Evolutionary conservation across 441 rosid species (phyloP).

Genomic region (Pelargonium australe): DNA sequence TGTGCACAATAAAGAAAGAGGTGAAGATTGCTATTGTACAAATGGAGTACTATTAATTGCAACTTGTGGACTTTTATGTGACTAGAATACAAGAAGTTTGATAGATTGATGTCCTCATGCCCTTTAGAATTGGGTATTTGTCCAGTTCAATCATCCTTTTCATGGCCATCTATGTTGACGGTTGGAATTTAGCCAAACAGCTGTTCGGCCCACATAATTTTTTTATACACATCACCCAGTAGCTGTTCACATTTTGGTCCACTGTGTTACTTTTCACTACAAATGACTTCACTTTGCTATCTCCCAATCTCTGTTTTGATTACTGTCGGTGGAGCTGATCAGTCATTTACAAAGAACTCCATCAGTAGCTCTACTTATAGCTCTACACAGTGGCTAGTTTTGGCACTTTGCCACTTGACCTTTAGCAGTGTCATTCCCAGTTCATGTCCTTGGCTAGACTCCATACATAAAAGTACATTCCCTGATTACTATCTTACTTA

Average conservation of each 20-base stretch:
- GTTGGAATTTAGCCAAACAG: constrained; percentile 15
- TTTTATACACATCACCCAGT: constrained; percentile 3
- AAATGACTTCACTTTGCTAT: constrained; percentile 5
- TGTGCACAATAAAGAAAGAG: neutral
- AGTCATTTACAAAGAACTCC: neutral
- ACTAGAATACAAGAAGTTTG: neutral
- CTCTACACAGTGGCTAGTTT: neutral
- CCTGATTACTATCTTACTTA: constrained; percentile 1
- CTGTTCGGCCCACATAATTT: neutral
- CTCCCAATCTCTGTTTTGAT: neutral
- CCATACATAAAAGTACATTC: neutral
- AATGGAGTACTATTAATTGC: constrained; percentile 2
- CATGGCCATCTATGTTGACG: constrained; percentile 24
- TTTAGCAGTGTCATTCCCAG: constrained; percentile 1
- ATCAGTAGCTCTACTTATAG: constrained; percentile 6
- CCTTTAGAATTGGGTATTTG: constrained; percentile 10
- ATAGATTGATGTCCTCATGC: constrained; percentile 9
- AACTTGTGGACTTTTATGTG: constrained; percentile 1
- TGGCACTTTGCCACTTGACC: constrained; percentile 6
- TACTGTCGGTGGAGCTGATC: constrained; percentile 11
- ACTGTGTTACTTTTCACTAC: neutral
- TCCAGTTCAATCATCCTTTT: constrained; percentile 8
- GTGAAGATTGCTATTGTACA: neutral
- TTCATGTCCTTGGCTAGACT: neutral
- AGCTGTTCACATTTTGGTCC: constrained; percentile 6